Evolutionary conservation across 2,329 filamentous ascomycete species (phyloP).

Genomic region (Aureobasidium sp.): DNA sequence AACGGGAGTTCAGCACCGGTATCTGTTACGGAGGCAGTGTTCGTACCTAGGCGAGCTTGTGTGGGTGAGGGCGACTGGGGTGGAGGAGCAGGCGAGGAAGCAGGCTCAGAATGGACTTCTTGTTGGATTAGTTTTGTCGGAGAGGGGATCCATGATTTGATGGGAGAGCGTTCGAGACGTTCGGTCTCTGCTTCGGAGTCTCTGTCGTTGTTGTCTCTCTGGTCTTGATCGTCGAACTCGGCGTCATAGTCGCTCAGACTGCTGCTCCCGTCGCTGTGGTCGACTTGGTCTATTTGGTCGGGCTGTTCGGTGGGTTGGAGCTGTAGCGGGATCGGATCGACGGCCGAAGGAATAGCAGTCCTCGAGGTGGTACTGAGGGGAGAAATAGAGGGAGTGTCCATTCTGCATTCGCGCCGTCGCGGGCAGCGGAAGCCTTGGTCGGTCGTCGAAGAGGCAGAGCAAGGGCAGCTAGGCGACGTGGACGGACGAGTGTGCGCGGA

Average conservation of each 20-base stretch:
- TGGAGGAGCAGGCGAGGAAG: constrained; percentile 5
- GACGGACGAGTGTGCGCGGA: not conserved
- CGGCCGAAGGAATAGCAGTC: not conserved
- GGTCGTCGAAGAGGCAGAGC: not conserved
- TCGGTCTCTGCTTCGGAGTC: constrained; percentile 91
- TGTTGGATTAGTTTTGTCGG: constrained; percentile 68
- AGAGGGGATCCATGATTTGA: constrained; percentile 27
- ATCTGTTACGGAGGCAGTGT: not conserved
- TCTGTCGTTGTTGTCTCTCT: constrained; percentile 35
- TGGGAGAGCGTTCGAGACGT: constrained; percentile 65
- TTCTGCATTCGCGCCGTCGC: constrained; percentile 4
- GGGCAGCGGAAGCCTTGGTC: constrained; percentile 10
- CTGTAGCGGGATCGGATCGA: not conserved
- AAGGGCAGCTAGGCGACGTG: not conserved
- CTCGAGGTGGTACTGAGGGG: constrained; percentile 26
- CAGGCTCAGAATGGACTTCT: constrained; percentile 31
- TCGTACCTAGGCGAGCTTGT: not conserved
- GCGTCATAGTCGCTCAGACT: constrained; percentile 90
- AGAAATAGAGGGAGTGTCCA: constrained; percentile 24
- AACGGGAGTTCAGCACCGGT: not conserved
- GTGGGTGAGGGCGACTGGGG: constrained; percentile 8
- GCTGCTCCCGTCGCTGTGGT: constrained; percentile 56
- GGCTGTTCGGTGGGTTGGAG: not conserved
- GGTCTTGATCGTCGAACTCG: constrained; percentile 53
- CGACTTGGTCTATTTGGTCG: not conserved